Conservation (phyloP, 2,329 filamentous ascomycete genomes). For the Beauveria sp. region DNA sequence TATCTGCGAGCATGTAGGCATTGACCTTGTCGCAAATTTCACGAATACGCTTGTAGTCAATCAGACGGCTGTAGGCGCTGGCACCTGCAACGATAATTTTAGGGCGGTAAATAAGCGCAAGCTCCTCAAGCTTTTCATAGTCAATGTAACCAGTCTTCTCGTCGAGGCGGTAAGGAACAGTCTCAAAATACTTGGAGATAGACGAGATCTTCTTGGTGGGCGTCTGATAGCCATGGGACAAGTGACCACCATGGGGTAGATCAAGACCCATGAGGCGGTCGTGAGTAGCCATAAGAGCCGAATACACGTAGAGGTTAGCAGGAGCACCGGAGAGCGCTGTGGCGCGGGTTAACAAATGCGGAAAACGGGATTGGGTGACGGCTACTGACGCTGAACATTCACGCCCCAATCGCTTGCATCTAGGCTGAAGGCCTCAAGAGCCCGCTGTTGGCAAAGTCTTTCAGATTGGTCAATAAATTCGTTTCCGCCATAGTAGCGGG, state of each 20-base stretch:
- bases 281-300: conserved; percentile 83
- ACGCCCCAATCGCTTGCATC: conserved; percentile 88
- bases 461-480: conserved; percentile 92
- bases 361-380: neutral
- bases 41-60: conserved; percentile 90
- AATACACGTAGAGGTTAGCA: conserved; percentile 88
- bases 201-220: conserved; percentile 94
- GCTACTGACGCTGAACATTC: conserved; percentile 75
- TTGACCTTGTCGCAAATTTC: conserved; percentile 85
- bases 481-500: conserved; percentile 94
- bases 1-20: conserved; percentile 89
- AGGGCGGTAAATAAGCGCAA: conserved; percentile 82
- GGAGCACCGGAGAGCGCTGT: conserved; percentile 67
- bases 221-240: conserved; percentile 96
- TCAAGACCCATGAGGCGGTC: conserved; percentile 96
- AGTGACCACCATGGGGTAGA: conserved; percentile 89
- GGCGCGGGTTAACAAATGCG: neutral
- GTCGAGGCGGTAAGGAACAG: conserved; percentile 86
- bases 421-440: conserved; percentile 78
- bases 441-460: conserved; percentile 80
- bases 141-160: conserved; percentile 89
- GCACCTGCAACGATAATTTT: conserved; percentile 94
- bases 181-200: conserved; percentile 98
- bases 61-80: conserved; percentile 90
- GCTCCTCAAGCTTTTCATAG: conserved; percentile 83